Base-by-base conservation (phyloP, 164 flowering plant genomes). In the Tetrastigma voinierianum region DNA sequence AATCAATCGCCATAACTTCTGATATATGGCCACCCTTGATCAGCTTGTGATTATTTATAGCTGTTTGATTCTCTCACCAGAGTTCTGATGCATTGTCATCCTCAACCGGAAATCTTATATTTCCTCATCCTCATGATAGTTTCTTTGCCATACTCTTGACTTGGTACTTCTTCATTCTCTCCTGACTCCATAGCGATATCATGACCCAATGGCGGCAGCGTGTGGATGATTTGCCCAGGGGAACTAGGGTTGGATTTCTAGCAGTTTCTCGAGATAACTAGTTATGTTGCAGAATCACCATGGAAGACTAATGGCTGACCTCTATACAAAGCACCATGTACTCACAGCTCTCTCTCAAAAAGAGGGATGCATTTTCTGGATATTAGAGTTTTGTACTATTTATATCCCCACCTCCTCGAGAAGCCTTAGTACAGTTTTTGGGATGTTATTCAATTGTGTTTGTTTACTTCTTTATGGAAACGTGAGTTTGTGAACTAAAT, bases 1-100 rank as follows among this genome's bases (percentile, higher is more conserved):
- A 72, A 57, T 57, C 44, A 53, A 44, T 64, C 63, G 23, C 32
- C 32, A 11, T 21, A 51, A 18, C 21, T 46, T 48, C 61, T n/a
- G 10, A 18, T 19, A 23, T 47, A 47, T 24, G 21, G 43, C 9
- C 40, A 66, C 15, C 66, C 48, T 67, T 57, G 47, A 62, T 62
- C 62, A 44, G 67, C 21, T 49, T 59, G 51, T 58, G 51, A 43
- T 11, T 23, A 25, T 21, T 21, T 14, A 9, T 13, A 24, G n/a
- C 11, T 51, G 58, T 40, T 20, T 25, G 58, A 55, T 20, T 21
- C 14, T 55, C 11, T 55, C 32, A 9, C 32, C 56, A 17, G 18
- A 16, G 21, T 53, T 32, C 40, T 32, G 40, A 32, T 4, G 18
- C 19, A 20, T 14, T 5, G 56, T 16, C 61, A 20, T 32, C 25